phyloP scores from a whole-genome alignment of 1,284 basidiomycete species.

The Heterobasidion annosum region DNA sequence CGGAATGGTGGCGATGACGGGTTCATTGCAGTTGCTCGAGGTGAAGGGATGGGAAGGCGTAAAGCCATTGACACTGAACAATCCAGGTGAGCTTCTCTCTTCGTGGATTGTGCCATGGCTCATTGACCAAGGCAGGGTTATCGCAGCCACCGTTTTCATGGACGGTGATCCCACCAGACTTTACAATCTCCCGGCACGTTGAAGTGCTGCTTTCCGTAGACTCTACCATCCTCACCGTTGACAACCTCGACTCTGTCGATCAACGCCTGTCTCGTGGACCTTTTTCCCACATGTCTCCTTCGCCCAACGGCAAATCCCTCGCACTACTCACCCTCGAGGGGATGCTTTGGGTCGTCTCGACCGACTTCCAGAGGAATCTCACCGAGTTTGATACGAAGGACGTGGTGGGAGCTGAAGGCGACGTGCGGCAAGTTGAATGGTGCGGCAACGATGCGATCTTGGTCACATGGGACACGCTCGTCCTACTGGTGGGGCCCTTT shows the following conservation, averaged over 20 bases:
- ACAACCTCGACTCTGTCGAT: conserved; percentile 81
- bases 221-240: conserved; percentile 71
- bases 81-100: conserved; percentile 44
- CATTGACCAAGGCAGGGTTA: conserved; percentile 36
- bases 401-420: conserved; percentile 40
- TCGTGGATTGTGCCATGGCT: too few relatives aligned
- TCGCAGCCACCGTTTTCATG: conserved; percentile 73
- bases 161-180: conserved; percentile 82
- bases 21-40: conserved; percentile 71
- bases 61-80: conserved; percentile 57
- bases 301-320: conserved; percentile 90
- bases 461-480: conserved; percentile 75
- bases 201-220: conserved; percentile 81
- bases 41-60: conserved; percentile 81
- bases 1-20: conserved; percentile 83
- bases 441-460: conserved; percentile 95
- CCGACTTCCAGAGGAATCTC: conserved; percentile 85
- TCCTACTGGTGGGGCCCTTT: conserved; percentile 85
- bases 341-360: conserved; percentile 85
- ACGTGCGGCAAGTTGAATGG: conserved; percentile 77
- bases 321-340: conserved; percentile 73
- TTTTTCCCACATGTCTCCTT: conserved; percentile 80
- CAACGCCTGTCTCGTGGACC: conserved; percentile 87
- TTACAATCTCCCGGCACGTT: conserved; percentile 78
- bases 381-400: conserved; percentile 74